Conservation (phyloP, 805 yeast genomes). For the Ogataea kodamae region DNA sequence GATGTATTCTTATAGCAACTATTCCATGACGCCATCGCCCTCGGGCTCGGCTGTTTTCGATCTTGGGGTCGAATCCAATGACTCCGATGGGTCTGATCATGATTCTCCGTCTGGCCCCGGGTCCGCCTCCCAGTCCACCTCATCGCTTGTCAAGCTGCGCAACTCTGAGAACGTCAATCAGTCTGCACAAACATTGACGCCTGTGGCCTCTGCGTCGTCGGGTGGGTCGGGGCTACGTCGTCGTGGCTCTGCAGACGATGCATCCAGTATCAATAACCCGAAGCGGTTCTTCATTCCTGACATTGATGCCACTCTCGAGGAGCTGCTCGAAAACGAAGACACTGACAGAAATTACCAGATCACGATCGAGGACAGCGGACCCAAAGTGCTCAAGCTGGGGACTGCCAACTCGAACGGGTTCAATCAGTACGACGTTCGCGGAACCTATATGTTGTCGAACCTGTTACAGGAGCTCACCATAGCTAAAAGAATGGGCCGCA, state of each 20-base stretch:
- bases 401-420: conserved; percentile 84
- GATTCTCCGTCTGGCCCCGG: conserved; percentile 2
- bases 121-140: conserved; percentile 21
- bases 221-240: conserved; percentile 29
- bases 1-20: conserved; percentile 10
- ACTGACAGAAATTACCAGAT: conserved; percentile 83
- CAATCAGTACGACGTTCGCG: conserved; percentile 68
- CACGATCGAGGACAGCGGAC: conserved; percentile 81
- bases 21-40: conserved; percentile 13
- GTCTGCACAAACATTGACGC: neutral
- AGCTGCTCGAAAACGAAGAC: conserved; percentile 72
- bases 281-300: conserved; percentile 67
- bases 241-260: conserved; percentile 54
- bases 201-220: neutral
- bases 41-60: conserved; percentile 21
- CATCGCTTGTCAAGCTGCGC: conserved; percentile 18
- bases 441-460: conserved; percentile 87
- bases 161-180: conserved; percentile 14
- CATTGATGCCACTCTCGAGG: conserved; percentile 67
- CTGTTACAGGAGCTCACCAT: conserved; percentile 83
- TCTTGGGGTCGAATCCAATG: conserved; percentile 6
- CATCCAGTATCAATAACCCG: conserved; percentile 31
- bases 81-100: conserved; percentile 5
- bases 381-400: conserved; percentile 74
- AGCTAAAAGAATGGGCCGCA: conserved; percentile 77